A percentile compares a stretch with the other conserved stretches of the same genome.
Evolutionary conservation across 495 filamentous ascomycete genomes (phyloP).

Genomic region (Talaromyces stipitatus): DNA sequence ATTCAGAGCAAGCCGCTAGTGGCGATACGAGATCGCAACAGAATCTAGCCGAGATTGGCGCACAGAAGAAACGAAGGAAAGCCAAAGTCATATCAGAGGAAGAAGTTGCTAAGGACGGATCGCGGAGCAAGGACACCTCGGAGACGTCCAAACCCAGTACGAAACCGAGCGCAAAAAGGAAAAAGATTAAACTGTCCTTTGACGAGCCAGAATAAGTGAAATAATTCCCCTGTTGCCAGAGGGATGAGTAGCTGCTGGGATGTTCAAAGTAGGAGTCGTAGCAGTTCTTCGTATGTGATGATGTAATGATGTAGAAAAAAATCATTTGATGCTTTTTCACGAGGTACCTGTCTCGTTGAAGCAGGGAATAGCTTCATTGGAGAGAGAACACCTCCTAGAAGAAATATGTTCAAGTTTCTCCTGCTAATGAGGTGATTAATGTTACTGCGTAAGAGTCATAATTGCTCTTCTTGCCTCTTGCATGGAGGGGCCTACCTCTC

Average conservation of each 20-base stretch:
- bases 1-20: not conserved
- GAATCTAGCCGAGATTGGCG: conserved; percentile 35
- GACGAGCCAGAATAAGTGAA: conserved; percentile 19
- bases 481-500: not conserved
- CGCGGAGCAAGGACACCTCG: conserved; percentile 15
- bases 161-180: conserved; percentile 36
- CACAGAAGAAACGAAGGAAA: conserved; percentile 37
- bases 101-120: conserved; percentile 17
- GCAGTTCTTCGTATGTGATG: not conserved
- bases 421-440: not conserved
- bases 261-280: not conserved
- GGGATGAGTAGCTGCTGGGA: not conserved
- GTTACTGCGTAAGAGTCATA: conserved; percentile 3
- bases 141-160: conserved; percentile 16
- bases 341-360: not conserved
- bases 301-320: conserved; percentile 1
- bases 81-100: conserved; percentile 33
- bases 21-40: conserved; percentile 19
- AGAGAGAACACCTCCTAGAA: not conserved
- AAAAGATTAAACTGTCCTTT: conserved; percentile 42
- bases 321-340: not conserved
- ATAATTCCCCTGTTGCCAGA: not conserved
- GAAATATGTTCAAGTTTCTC: not conserved
- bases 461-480: not conserved
- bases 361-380: not conserved